Conservation (phyloP, 345 rosid species). For the Xanthoceras sorbifolium region DNA sequence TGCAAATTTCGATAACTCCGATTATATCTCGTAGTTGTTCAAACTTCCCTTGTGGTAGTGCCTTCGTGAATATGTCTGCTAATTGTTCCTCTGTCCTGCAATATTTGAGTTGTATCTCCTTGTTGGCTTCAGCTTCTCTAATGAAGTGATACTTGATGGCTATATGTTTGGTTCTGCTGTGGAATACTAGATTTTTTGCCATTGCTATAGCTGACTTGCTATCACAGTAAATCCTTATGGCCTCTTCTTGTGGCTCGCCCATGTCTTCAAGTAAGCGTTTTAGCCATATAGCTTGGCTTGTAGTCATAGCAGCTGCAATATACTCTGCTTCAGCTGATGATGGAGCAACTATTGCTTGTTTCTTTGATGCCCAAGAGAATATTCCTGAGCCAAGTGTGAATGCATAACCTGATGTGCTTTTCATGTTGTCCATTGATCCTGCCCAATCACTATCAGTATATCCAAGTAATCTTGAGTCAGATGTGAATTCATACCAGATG, state of each 20-base stretch:
- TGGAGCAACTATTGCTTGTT: neutral
- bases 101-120: neutral
- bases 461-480: too few relatives aligned
- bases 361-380: constrained; percentile 10
- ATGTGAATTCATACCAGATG: neutral
- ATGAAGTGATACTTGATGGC: neutral
- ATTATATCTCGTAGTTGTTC: too few relatives aligned
- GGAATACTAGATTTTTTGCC: neutral
- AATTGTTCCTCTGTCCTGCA: too few relatives aligned
- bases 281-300: neutral
- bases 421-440: neutral
- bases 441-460: too few relatives aligned
- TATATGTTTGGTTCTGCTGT: neutral
- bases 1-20: neutral
- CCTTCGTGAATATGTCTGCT: neutral
- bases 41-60: neutral
- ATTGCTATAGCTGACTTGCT: neutral
- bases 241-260: neutral
- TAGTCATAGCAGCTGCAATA: neutral
- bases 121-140: neutral
- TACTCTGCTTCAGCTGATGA: neutral
- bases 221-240: neutral
- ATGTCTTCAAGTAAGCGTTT: neutral
- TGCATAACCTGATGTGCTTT: neutral
- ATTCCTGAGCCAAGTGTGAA: neutral